Conservation (phyloP, 169 alveolate genomes). For the Plasmodium yoelii region DNA sequence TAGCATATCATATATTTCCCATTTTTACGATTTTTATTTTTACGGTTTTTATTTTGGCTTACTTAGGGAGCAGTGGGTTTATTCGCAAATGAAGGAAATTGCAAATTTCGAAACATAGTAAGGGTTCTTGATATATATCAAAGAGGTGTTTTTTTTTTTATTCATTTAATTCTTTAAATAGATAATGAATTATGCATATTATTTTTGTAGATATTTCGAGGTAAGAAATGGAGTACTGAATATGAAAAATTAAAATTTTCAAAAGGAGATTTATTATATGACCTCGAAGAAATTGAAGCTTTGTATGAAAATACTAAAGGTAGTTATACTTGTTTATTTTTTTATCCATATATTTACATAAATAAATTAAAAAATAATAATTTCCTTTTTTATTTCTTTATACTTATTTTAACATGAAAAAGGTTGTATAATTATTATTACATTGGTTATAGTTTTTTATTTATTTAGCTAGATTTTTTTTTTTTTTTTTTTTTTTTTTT, state of each 20-base stretch:
- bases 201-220: slow-evolving; percentile 43
- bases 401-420: background rate
- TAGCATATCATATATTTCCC: no score
- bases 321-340: background rate
- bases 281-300: slow-evolving; percentile 47
- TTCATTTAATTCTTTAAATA: no score
- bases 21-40: no score
- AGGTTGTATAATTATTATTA: no score
- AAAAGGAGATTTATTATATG: slow-evolving; percentile 21
- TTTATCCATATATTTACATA: background rate
- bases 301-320: slow-evolving; percentile 57
- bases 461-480: no score
- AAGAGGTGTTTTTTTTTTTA: no score
- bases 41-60: background rate
- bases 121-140: background rate
- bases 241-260: slow-evolving; percentile 41
- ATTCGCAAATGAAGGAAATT: slow-evolving; percentile 58
- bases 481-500: no score
- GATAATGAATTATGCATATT: no score
- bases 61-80: slow-evolving; percentile 69
- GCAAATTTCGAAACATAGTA: slow-evolving; percentile 75
- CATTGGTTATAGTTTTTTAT: no score
- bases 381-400: background rate
- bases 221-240: slow-evolving; percentile 72
- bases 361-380: background rate